Percentiles rank a stretch among this genome's conserved stretches.
Evolutionary conservation across 176 grass and related monocot genomes (phyloP).

Genomic region (Oryza brachyantha): DNA sequence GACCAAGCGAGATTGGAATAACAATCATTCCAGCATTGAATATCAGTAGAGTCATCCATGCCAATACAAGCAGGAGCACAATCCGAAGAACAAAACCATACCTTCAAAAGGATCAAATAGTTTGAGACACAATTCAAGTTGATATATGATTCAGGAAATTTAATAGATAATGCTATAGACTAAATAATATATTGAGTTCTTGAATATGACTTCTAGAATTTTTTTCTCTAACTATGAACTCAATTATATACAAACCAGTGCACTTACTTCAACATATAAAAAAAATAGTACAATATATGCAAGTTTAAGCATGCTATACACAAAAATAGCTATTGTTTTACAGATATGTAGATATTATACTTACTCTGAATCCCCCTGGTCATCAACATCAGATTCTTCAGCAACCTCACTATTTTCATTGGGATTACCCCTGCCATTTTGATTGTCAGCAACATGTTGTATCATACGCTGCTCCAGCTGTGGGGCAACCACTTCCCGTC

Average conservation of each 20-base stretch:
- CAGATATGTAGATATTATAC: slow-evolving; percentile 27
- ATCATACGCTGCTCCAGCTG: slow-evolving; percentile 58
- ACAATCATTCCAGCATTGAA: slow-evolving; percentile 97
- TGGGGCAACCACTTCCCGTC: slow-evolving; percentile 45
- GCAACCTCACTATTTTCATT: slow-evolving; percentile 49
- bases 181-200: background rate
- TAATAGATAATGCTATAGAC: background rate
- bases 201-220: background rate
- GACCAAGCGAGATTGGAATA: slow-evolving; percentile 87
- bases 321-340: background rate
- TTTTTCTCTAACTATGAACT: background rate
- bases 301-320: background rate
- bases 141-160: background rate
- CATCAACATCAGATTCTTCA: slow-evolving; percentile 84
- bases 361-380: slow-evolving; percentile 90
- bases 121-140: background rate
- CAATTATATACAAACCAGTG: no score
- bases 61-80: slow-evolving; percentile 73
- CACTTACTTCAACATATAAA: background rate
- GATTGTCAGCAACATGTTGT: slow-evolving; percentile 50
- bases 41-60: slow-evolving; percentile 92
- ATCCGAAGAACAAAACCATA: slow-evolving; percentile 95
- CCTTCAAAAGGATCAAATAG: slow-evolving; percentile 41
- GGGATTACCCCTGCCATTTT: slow-evolving; percentile 53
- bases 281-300: background rate